Conservation (phyloP, 1,139 yeast genomes). For the Saccharomycopsis phalli region DNA sequence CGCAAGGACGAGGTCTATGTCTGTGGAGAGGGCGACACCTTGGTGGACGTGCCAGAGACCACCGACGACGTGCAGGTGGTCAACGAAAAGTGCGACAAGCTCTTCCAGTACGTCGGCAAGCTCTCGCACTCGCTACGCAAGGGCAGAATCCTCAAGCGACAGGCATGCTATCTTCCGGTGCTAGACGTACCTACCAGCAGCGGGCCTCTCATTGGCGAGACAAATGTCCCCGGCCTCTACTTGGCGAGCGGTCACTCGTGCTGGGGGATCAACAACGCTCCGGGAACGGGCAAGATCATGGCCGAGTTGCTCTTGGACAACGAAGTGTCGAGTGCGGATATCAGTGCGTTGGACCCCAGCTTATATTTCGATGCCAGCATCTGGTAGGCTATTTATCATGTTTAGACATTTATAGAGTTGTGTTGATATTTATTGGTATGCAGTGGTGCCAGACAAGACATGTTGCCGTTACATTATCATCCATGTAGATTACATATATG, state of each 20-base stretch:
- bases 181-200: slow-evolving; percentile 84
- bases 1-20: slow-evolving; percentile 93
- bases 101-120: slow-evolving; percentile 74
- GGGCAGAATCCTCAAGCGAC: slow-evolving; percentile 75
- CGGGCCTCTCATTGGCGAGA: slow-evolving; percentile 91
- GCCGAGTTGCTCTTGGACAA: slow-evolving; percentile 86
- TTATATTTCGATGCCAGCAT: slow-evolving; percentile 68
- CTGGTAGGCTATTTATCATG: slow-evolving; percentile 19
- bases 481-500: background rate
- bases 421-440: background rate
- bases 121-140: slow-evolving; percentile 61
- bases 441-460: background rate
- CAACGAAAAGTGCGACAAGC: slow-evolving; percentile 77
- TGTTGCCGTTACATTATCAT: too few species aligned
- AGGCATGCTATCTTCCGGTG: slow-evolving; percentile 94
- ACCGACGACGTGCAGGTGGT: slow-evolving; percentile 91
- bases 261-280: slow-evolving; percentile 98
- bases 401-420: background rate
- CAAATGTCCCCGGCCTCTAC: slow-evolving; percentile 69
- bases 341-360: slow-evolving; percentile 75
- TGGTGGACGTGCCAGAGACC: slow-evolving; percentile 86
- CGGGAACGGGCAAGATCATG: slow-evolving; percentile 90
- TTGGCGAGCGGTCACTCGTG: slow-evolving; percentile 93
- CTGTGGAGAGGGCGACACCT: slow-evolving; percentile 94
- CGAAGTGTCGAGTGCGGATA: slow-evolving; percentile 66